Percentiles rank a stretch among this genome's conserved stretches.
Evolutionary conservation across 2,329 filamentous ascomycete genomes (phyloP).

Genomic region (Paraphoma chrysanthemicola): DNA sequence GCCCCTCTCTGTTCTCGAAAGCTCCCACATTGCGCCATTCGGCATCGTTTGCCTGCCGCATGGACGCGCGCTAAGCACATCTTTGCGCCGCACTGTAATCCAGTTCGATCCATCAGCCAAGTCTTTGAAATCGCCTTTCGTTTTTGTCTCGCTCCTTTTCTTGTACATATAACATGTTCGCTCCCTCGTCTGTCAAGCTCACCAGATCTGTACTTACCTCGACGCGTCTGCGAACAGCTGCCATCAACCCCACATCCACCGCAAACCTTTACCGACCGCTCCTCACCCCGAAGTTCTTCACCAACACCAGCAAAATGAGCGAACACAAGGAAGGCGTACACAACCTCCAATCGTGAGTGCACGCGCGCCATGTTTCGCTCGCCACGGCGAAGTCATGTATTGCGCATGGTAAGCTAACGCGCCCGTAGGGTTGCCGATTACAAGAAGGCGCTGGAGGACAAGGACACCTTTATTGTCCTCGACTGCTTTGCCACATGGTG

Average conservation of each 20-base stretch:
- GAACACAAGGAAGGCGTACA: conserved; percentile 55
- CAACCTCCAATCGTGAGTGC: conserved; percentile 55
- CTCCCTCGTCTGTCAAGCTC: conserved; percentile 43
- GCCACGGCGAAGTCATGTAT: conserved; percentile 18
- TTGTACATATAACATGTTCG: conserved; percentile 50
- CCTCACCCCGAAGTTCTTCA: conserved; percentile 48
- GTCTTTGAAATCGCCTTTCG: conserved; percentile 44
- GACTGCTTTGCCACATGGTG: conserved; percentile 94
- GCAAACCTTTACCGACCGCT: conserved; percentile 43
- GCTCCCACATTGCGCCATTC: conserved; percentile 5
- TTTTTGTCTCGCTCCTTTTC: conserved; percentile 25
- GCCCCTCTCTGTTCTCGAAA: conserved; percentile 3
- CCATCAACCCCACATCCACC: conserved; percentile 33
- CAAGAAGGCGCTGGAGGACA: conserved; percentile 58
- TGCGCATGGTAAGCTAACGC: background rate
- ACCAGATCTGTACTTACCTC: conserved; percentile 53
- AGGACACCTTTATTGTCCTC: conserved; percentile 72
- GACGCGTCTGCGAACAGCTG: conserved; percentile 45
- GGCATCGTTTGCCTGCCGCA: conserved; percentile 25
- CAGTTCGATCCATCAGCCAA: conserved; percentile 42
- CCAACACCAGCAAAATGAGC: conserved; percentile 51
- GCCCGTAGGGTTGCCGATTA: conserved; percentile 50
- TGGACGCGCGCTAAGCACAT: conserved; percentile 33
- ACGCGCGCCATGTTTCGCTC: conserved; percentile 4
- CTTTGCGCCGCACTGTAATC: conserved; percentile 36